Evolutionary conservation across 2,329 filamentous ascomycete species (phyloP), one percentile per base, ranked within the genome.

Genomic region (Teratosphaeria viscida): DNA sequence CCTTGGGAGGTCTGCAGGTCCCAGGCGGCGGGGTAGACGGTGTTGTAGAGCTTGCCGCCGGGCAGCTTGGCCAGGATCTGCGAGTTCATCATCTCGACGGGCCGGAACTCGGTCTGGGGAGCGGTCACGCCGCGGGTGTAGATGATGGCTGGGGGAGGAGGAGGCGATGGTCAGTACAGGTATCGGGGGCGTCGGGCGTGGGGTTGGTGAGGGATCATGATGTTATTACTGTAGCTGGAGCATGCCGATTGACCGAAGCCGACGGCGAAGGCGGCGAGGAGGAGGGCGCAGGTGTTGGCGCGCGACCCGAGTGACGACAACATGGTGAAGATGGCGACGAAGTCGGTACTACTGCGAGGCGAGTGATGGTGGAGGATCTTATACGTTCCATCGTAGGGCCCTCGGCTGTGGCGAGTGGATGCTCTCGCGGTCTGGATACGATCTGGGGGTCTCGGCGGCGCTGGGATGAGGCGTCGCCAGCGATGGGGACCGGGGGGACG

Each of bases 41-140:
- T 73, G 64, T 70, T 67, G 63, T 74, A 73, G n/a, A 68, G 66
- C 14, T 66, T 71, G 43, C 71, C 72, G 0, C 72, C 72, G 1
- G 68, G 59, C 10, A 72, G 53, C 29, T 70, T 62, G 7, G 56
- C 14, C 16, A 57, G 63, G 52, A 72, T 64, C 52, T 67, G 65
- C 1, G 54, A 23, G 61, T 74, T 73, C 68, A 74, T 73, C 26
- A 70, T 73, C n/a, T 61, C 60, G 65, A 73, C 73, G 19, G 67
- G 69, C 1, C 68, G 61, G 53, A 61, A 60, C n/a, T 59, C 60
- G 2, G 66, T 66, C 54, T 68, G 68, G 27, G 60, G 19, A 55
- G 68, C 67, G 10, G 59, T 58, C 0, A 66, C 68, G 23, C 67
- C 67, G 7, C 68, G 62, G 16, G 67, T 68, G 57, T 68, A 60